Evolutionary conservation across 176 grass and related monocot species (phyloP).

Genomic region (Melocanna baccifera): DNA sequence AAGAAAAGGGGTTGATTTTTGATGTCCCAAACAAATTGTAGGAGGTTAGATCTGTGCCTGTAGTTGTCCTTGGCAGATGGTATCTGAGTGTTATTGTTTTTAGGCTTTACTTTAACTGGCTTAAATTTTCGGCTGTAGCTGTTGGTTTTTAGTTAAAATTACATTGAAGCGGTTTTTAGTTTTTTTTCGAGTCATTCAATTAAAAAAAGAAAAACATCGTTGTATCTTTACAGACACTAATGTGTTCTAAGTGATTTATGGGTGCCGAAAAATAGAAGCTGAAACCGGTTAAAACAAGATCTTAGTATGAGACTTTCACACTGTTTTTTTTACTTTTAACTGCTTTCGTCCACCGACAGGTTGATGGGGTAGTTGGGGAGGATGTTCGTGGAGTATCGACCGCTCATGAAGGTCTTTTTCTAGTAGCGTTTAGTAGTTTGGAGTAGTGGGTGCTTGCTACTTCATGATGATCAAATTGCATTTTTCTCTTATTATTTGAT

Average conservation of each 20-base stretch:
- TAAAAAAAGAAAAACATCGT: too few relatives aligned
- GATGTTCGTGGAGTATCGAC: not conserved
- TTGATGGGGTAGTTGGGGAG: not conserved
- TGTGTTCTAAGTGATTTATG: too few relatives aligned
- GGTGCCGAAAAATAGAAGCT: accelerated
- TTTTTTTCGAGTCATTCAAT: too few relatives aligned
- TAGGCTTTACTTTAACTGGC: not conserved
- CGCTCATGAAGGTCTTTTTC: not conserved
- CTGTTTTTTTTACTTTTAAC: not conserved
- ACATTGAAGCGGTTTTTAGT: too few relatives aligned
- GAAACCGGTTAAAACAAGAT: too few relatives aligned
- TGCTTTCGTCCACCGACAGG: slow-evolving; percentile 19
- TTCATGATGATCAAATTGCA: not conserved
- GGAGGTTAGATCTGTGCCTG: not conserved
- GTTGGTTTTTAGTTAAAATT: too few relatives aligned
- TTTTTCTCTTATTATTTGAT: not conserved
- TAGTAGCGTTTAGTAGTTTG: not conserved
- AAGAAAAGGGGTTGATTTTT: not conserved
- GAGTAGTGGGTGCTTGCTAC: not conserved
- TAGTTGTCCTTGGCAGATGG: not conserved
- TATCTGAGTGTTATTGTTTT: slow-evolving; percentile 22
- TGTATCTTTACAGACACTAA: too few relatives aligned
- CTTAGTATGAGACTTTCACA: too few relatives aligned
- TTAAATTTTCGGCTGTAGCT: too few relatives aligned
- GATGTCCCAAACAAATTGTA: not conserved